phyloP scores from a whole-genome alignment of 768 basidiomycete species.

The Suillus sp. region DNA sequence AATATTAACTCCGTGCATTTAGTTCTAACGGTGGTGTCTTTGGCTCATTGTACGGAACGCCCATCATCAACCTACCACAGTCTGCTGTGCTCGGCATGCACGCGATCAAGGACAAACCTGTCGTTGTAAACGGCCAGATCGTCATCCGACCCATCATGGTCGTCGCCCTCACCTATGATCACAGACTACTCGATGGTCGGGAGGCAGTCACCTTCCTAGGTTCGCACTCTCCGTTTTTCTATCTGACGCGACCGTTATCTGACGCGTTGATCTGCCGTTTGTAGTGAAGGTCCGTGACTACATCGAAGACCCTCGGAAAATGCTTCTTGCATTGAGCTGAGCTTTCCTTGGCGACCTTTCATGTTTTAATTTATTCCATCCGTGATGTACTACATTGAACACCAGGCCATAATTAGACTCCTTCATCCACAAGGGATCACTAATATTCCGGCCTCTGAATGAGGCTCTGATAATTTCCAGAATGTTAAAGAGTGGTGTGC shows the following conservation, averaged over 20 bases:
- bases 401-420: conserved; percentile 5
- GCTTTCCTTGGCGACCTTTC: background rate
- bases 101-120: conserved; percentile 86
- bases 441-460: background rate
- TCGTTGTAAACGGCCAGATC: conserved; percentile 92
- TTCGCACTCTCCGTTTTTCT: conserved; percentile 39
- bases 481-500: background rate
- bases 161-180: conserved; percentile 92
- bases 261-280: background rate
- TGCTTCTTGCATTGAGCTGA: conserved; percentile 56
- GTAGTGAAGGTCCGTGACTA: conserved; percentile 91
- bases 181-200: conserved; percentile 91
- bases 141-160: conserved; percentile 98
- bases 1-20: conserved; percentile 8
- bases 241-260: conserved; percentile 7
- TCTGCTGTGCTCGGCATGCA: conserved; percentile 97
- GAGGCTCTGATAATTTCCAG: background rate
- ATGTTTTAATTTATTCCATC: background rate
- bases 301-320: conserved; percentile 90
- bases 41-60: conserved; percentile 94
- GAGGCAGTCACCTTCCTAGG: conserved; percentile 98
- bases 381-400: background rate
- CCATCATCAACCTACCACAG: conserved; percentile 97
- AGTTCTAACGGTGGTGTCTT: conserved; percentile 99
- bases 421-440: background rate